A percentile compares a stretch with the other conserved stretches of the same genome.
phyloP scores from a whole-genome alignment of 495 filamentous ascomycete genomes.

The Cercophora newfieldiana region DNA sequence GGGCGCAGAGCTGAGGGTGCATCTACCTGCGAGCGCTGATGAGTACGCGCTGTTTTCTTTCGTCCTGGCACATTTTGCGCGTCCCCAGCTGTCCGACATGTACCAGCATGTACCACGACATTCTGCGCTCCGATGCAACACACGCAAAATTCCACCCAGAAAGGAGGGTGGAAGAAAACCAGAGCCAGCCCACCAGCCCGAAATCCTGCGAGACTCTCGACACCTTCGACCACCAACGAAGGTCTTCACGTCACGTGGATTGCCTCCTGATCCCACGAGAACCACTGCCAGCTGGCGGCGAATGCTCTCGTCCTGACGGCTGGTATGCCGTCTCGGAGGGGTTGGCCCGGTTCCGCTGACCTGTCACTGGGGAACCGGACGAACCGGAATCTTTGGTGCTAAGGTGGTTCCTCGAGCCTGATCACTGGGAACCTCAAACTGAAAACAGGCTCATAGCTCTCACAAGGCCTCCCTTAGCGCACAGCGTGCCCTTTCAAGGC shows the following conservation, averaged over 20 bases:
- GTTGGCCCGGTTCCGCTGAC: conserved; percentile 1
- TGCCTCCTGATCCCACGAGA: background rate
- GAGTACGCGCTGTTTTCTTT: background rate
- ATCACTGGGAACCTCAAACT: conserved; percentile 15
- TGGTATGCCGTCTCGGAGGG: background rate
- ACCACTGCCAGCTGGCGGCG: background rate
- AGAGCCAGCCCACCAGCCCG: no score
- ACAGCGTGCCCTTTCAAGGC: conserved; percentile 3
- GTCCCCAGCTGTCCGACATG: no score
- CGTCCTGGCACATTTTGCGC: background rate
- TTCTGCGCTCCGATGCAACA: no score
- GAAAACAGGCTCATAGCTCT: conserved; percentile 15
- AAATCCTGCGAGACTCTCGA: no score
- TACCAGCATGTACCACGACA: no score
- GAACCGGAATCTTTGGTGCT: conserved; percentile 17
- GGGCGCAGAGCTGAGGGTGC: background rate
- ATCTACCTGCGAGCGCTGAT: background rate
- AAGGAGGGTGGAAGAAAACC: no score
- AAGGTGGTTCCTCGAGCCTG: conserved; percentile 14
- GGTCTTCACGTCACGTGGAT: no score
- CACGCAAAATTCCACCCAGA: no score
- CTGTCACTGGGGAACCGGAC: background rate
- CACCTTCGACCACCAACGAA: no score
- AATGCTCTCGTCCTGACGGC: conserved; percentile 1
- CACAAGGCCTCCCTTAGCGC: conserved; percentile 5